Percentiles rank a stretch among this genome's conserved stretches.
These are phyloP conservation scores for Paecilomyces sp. DNA, from an alignment of 2,329 filamentous ascomycete genomes.

Conservation along the genomic window DNA sequence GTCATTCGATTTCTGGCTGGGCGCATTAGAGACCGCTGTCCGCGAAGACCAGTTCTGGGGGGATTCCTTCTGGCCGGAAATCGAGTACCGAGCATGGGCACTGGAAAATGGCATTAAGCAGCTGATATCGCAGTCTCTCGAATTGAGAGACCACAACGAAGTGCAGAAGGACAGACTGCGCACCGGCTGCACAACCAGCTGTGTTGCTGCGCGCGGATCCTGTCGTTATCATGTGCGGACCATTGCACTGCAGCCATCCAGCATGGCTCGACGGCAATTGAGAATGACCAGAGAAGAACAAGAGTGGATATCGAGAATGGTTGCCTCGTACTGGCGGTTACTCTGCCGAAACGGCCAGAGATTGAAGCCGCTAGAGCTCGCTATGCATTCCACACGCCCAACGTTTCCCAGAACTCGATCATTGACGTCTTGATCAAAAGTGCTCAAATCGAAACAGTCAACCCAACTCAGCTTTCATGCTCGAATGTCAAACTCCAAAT, in stretches of 20 bases:
- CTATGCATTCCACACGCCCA: not conserved
- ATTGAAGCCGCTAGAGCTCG: not conserved
- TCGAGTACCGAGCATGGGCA: constrained; percentile 31
- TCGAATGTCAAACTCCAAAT: not conserved
- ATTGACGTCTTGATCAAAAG: constrained; percentile 1
- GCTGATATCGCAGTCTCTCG: constrained; percentile 31
- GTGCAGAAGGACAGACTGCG: constrained; percentile 12
- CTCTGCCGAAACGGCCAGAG: constrained; percentile 17
- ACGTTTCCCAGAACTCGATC: constrained; percentile 3
- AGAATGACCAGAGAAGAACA: constrained; percentile 28
- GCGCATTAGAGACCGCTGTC: constrained; percentile 30
- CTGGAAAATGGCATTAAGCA: constrained; percentile 33
- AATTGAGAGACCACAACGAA: constrained; percentile 19
- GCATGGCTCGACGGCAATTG: constrained; percentile 23
- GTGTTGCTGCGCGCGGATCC: constrained; percentile 12
- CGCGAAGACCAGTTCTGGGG: constrained; percentile 39
- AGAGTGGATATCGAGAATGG: constrained; percentile 12
- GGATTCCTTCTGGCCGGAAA: constrained; percentile 33
- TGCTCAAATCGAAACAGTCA: not conserved
- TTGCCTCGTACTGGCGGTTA: constrained; percentile 13
- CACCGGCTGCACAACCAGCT: constrained; percentile 10
- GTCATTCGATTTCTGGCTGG: constrained; percentile 32
- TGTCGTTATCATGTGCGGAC: constrained; percentile 14
- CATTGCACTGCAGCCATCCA: constrained; percentile 21
- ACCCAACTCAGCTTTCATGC: not conserved